Evolutionary conservation across 1,284 basidiomycete genomes (phyloP).

Genomic region (Melampsora larici-populina): DNA sequence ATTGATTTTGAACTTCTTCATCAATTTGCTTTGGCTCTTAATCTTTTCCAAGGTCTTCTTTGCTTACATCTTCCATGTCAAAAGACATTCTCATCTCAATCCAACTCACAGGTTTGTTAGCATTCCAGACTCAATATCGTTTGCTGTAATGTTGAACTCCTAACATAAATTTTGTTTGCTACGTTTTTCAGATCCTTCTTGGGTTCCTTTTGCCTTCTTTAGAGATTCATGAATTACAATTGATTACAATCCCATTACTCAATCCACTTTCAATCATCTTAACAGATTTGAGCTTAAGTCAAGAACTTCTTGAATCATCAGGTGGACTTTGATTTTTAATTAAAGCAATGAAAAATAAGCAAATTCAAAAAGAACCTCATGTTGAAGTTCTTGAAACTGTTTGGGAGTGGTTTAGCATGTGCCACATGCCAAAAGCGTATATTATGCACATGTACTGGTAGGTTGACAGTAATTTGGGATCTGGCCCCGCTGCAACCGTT

Average conservation of each 20-base stretch:
- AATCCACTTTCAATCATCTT: slow-evolving; percentile 20
- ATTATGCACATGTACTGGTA: too few relatives aligned
- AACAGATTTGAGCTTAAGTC: slow-evolving; percentile 7
- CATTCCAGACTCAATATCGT: not conserved
- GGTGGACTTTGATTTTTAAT: slow-evolving; percentile 31
- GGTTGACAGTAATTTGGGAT: too few relatives aligned
- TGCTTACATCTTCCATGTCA: slow-evolving; percentile 34
- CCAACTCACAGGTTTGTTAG: slow-evolving; percentile 16
- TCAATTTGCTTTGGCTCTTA: slow-evolving; percentile 1
- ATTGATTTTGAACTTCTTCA: not conserved
- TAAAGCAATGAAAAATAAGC: slow-evolving; percentile 38
- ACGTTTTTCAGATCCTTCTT: slow-evolving; percentile 18
- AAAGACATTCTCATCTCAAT: slow-evolving; percentile 20
- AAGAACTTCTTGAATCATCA: slow-evolving; percentile 29
- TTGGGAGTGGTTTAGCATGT: slow-evolving; percentile 43
- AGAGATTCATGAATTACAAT: not conserved
- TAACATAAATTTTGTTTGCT: too few relatives aligned
- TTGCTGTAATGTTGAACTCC: not conserved
- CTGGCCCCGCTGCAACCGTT: too few relatives aligned
- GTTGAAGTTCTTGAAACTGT: slow-evolving; percentile 37
- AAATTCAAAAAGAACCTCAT: slow-evolving; percentile 6
- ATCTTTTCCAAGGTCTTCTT: slow-evolving; percentile 23
- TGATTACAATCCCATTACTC: slow-evolving; percentile 18
- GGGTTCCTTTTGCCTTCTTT: slow-evolving; percentile 6
- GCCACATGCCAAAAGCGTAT: too few relatives aligned